Conservation (phyloP, 352 stramenopile species). For the Peronospora destructor region DNA sequence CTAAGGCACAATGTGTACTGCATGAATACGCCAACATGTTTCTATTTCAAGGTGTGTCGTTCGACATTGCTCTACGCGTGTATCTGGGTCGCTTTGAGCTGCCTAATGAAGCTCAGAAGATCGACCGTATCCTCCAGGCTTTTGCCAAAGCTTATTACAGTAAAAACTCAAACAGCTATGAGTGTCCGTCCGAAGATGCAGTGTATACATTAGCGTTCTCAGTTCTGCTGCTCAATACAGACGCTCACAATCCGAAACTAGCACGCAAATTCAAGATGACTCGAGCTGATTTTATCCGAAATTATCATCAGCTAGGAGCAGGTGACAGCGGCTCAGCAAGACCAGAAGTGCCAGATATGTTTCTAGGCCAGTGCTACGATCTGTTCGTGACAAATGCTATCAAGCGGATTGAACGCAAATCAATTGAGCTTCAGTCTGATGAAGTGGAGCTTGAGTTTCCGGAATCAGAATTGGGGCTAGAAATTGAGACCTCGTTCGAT, state of each 20-base stretch:
- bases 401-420: constrained; percentile 52
- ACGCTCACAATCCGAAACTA: constrained; percentile 67
- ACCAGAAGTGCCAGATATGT: constrained; percentile 35
- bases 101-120: constrained; percentile 75
- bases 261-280: constrained; percentile 66
- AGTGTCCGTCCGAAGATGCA: constrained; percentile 62
- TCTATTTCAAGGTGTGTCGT: constrained; percentile 45
- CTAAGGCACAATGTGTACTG: constrained; percentile 49
- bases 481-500: constrained; percentile 78
- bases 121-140: constrained; percentile 77
- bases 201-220: constrained; percentile 79
- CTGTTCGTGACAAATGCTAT: constrained; percentile 54
- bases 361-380: constrained; percentile 59
- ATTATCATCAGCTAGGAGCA: constrained; percentile 47
- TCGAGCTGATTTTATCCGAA: constrained; percentile 66
- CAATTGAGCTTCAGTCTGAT: constrained; percentile 30
- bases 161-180: constrained; percentile 41
- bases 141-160: constrained; percentile 62
- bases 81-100: constrained; percentile 67
- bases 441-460: constrained; percentile 68
- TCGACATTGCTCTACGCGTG: constrained; percentile 66
- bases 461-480: constrained; percentile 43
- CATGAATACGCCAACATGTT: constrained; percentile 71
- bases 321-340: constrained; percentile 23
- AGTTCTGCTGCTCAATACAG: constrained; percentile 71